A percentile compares a stretch with the other conserved stretches of the same genome.
These are phyloP conservation scores for Xylariaceae sp. DNA, from an alignment of 2,329 filamentous ascomycete genomes.

Conservation along the genomic window DNA sequence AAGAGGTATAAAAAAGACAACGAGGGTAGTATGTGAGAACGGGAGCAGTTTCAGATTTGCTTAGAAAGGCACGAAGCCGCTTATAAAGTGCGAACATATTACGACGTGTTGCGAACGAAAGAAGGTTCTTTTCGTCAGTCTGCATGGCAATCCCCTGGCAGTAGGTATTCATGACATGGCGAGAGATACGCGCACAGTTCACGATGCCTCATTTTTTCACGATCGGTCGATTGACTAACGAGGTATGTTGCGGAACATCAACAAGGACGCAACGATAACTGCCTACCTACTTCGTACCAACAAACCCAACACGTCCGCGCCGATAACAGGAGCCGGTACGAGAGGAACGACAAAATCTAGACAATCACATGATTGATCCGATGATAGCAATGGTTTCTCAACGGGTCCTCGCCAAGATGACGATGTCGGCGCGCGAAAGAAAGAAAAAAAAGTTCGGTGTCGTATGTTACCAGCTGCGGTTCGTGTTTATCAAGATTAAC, in stretches of 20 bases:
- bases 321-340: background rate
- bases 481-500: background rate
- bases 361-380: background rate
- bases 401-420: background rate
- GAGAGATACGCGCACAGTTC: background rate
- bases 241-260: background rate
- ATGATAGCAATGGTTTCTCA: background rate
- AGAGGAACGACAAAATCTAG: background rate
- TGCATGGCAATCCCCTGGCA: too few species aligned
- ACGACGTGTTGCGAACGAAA: too few species aligned
- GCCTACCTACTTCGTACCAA: background rate
- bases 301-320: too few species aligned
- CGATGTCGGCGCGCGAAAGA: background rate
- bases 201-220: constrained; percentile 6
- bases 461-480: background rate
- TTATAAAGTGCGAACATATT: too few species aligned
- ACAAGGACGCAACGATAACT: background rate
- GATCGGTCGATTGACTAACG: background rate
- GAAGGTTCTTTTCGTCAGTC: too few species aligned
- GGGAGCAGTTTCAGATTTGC: too few species aligned
- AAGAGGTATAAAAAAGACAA: background rate
- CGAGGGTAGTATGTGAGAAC: background rate
- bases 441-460: background rate
- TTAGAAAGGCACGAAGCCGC: too few species aligned
- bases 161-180: too few species aligned